Base-by-base conservation (phyloP, 192 early-diverging fungal genomes). In the Podochytrium sp. region DNA sequence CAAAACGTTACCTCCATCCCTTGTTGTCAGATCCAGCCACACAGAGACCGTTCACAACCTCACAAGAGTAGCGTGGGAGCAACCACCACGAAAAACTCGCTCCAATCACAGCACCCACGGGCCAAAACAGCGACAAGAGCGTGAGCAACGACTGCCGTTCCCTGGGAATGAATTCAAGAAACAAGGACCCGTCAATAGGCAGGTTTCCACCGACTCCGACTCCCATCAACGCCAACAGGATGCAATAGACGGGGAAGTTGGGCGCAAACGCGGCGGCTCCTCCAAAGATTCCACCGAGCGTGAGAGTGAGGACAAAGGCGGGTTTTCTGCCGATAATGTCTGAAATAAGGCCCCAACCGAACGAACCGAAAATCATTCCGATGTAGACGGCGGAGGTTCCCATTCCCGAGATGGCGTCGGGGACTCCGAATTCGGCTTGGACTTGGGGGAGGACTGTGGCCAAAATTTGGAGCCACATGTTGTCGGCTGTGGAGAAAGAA, bases 151-250 rank as follows among this genome's bases (percentile, higher is more conserved):
- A 87, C 65, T 93, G 93, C 53, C 91, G 84, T 60, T 89, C 86
- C 59, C 87, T 84, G 33, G 94, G 94, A 33, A 92, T 82, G 61
- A 93, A 94, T 80, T 96, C 93, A 3, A 96, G 86, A 58, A 94
- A 96, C 23, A 96, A 76, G 30, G 58, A 10, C 6, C 64, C 64
- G 29, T 66, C 64, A 30, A 66, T 42, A 25, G 64, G 64, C 12
- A 66, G 41, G 42, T 66, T 66, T 18, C 64, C 64, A 40, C 67
- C 67, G n/a, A 70, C 33, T 20, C 38, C 43, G 25, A 32, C 64
- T 25, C 29, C 40, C 43, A 66, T 30, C 7, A 66, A 29, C 7
- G 18, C 27, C 7, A 66, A 47, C 5, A 66, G 30, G 23, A 30
- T 16, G 41, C 40, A 66, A 42, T 40, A 77, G 47, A 86, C 68